Percentiles rank a stretch among this genome's conserved stretches.
Evolutionary conservation across 2,329 filamentous ascomycete genomes (phyloP).

Genomic region (Blastomyces percursus): DNA sequence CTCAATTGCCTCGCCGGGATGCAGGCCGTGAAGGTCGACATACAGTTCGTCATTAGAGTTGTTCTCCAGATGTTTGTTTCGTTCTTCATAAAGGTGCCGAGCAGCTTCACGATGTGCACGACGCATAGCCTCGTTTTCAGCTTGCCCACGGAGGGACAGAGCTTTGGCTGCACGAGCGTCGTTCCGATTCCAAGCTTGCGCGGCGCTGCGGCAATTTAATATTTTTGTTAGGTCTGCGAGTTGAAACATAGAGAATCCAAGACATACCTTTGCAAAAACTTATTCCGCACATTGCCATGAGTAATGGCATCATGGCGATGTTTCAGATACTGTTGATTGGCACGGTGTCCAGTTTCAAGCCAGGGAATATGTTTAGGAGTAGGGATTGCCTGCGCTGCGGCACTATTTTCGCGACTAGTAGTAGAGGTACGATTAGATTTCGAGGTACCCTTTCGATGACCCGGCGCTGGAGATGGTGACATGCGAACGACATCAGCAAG

Average conservation of each 20-base stretch:
- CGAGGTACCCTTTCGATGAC: slow-evolving; percentile 43
- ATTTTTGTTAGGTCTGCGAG: background rate
- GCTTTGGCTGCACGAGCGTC: slow-evolving; percentile 94
- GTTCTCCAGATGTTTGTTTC: slow-evolving; percentile 57
- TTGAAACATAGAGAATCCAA: slow-evolving; percentile 9
- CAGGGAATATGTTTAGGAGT: slow-evolving; percentile 88
- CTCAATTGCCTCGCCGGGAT: slow-evolving; percentile 90
- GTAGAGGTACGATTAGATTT: slow-evolving; percentile 51
- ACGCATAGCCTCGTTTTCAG: slow-evolving; percentile 93
- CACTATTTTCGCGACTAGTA: slow-evolving; percentile 63
- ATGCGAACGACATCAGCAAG: slow-evolving; percentile 92
- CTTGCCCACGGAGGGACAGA: slow-evolving; percentile 83
- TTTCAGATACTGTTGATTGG: slow-evolving; percentile 91
- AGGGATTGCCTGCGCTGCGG: slow-evolving; percentile 70
- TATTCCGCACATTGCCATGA: slow-evolving; percentile 90
- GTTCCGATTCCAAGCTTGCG: slow-evolving; percentile 97
- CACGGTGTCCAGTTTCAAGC: slow-evolving; percentile 83
- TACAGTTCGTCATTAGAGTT: slow-evolving; percentile 60
- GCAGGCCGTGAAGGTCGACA: slow-evolving; percentile 94
- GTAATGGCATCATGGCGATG: slow-evolving; percentile 93
- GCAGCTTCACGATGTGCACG: slow-evolving; percentile 94
- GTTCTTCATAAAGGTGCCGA: slow-evolving; percentile 81
- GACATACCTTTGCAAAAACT: slow-evolving; percentile 79
- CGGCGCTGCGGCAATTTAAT: slow-evolving; percentile 50
- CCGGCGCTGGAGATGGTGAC: slow-evolving; percentile 70